These are phyloP conservation scores for Gossypium herbaceum DNA, from an alignment of 345 rosid species.

Conservation along the genomic window DNA sequence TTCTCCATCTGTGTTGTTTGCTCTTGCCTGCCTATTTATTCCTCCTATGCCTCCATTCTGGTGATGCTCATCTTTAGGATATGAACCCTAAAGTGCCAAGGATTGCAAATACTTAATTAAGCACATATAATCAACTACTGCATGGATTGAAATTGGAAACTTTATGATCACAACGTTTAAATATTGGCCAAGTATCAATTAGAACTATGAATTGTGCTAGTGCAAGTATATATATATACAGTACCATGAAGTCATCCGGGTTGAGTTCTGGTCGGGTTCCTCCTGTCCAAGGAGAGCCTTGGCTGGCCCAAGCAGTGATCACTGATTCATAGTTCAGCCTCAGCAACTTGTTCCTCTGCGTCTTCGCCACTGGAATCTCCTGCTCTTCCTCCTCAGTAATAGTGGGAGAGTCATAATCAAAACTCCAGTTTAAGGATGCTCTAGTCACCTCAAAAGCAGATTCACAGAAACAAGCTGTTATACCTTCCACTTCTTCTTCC, in stretches of 20 bases:
- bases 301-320: slow-evolving; percentile 14
- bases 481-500: slow-evolving; percentile 11
- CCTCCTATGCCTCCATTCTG: slow-evolving; percentile 19
- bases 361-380: background rate
- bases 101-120: background rate
- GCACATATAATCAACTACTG: background rate
- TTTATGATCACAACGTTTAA: too few species aligned
- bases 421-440: slow-evolving; percentile 8
- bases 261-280: slow-evolving; percentile 12
- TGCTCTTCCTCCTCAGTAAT: background rate
- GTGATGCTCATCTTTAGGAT: slow-evolving; percentile 13
- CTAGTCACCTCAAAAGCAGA: slow-evolving; percentile 1
- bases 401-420: background rate
- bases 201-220: too few species aligned
- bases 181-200: too few species aligned
- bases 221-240: background rate
- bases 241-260: slow-evolving; percentile 15
- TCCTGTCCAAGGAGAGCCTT: slow-evolving; percentile 11
- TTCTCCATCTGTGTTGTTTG: slow-evolving; percentile 20
- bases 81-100: slow-evolving; percentile 18
- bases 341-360: slow-evolving; percentile 4
- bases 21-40: slow-evolving; percentile 10
- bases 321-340: slow-evolving; percentile 15
- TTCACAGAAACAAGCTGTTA: background rate
- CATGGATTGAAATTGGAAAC: background rate